Evolutionary conservation across 2,329 filamentous ascomycete genomes (phyloP), one percentile per base, ranked within the genome.

Genomic region (Hypoxylon sp.): DNA sequence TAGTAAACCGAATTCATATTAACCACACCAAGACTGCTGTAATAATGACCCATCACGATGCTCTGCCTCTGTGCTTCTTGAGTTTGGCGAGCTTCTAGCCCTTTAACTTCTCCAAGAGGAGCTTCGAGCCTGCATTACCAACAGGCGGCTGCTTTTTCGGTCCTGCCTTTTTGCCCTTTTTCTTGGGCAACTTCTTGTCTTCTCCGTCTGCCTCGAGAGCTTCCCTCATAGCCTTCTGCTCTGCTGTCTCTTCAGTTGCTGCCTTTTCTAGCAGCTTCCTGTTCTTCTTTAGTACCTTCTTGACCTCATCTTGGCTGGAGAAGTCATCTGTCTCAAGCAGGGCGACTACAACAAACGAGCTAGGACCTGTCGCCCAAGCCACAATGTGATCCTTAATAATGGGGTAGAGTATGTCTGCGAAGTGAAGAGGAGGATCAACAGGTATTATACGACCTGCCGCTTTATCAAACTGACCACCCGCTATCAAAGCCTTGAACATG

Each of bases 401-500:
- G 4, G 87, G 84, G 69, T 93, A 97, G n/a, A 99, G 78, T 37
- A 88, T 76, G 59, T 88, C 81, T 53, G 90, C 85, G 69, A 99
- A 99, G 38, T 86, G 81, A 47, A 97, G 78, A 5, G 89, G 81
- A 11, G 91, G 91, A 37, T 91, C 84, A 2, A 88, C 80, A 15
- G 84, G 82, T 64, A 88, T 81, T 32, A 94, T 73, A 47, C 79
- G 84, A 72, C 91, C 91, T 2, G 83, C 79, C 31, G 79, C 79
- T 54, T 84, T 83, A 71, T 97, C 91, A 68, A 89, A 99, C 50
- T 85, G 86, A 17, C 95, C 94, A 30, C 94, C 94, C 45, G 91
- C 87, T 16, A 97, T 91, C 5, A 99, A 81, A 0, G 88, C 88
- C 76, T 96, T 97, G 64, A 97, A 81, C 86, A 97, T 88, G 51